phyloP scores from a whole-genome alignment of 108 stramenopile genomes.

The Phaeodactylum tricornutum region DNA sequence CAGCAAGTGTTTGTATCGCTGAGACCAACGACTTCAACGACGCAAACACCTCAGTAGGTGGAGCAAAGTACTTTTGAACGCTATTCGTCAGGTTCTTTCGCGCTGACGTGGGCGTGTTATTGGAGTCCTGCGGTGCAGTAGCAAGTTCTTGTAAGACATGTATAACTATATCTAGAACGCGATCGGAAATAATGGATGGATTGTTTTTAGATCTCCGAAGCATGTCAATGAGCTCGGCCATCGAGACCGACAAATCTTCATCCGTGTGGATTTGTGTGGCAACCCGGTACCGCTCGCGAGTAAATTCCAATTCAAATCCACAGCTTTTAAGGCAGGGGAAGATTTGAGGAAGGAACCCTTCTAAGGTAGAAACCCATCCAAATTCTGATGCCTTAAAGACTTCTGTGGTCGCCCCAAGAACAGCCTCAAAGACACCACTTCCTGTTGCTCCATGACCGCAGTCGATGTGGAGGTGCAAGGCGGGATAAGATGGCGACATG shows the following conservation, averaged over 20 bases:
- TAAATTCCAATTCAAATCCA: constrained; percentile 4
- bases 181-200: neutral
- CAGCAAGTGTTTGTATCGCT: too few relatives aligned
- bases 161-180: too few relatives aligned
- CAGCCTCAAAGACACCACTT: neutral
- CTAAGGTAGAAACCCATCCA: neutral
- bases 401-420: neutral
- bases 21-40: too few relatives aligned
- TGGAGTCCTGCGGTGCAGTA: too few relatives aligned
- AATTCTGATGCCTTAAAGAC: neutral
- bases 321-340: constrained; percentile 4
- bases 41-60: neutral
- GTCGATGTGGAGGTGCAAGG: constrained; percentile 2
- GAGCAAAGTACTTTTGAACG: too few relatives aligned
- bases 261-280: neutral
- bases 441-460: neutral
- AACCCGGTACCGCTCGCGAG: neutral
- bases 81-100: too few relatives aligned
- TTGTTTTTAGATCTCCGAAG: neutral
- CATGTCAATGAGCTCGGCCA: neutral
- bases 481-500: too few relatives aligned
- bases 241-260: neutral
- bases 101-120: too few relatives aligned
- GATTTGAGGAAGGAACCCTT: neutral
- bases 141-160: too few relatives aligned